Conservation (phyloP, 441 rosid genomes). For the Corymbia calophylla region DNA sequence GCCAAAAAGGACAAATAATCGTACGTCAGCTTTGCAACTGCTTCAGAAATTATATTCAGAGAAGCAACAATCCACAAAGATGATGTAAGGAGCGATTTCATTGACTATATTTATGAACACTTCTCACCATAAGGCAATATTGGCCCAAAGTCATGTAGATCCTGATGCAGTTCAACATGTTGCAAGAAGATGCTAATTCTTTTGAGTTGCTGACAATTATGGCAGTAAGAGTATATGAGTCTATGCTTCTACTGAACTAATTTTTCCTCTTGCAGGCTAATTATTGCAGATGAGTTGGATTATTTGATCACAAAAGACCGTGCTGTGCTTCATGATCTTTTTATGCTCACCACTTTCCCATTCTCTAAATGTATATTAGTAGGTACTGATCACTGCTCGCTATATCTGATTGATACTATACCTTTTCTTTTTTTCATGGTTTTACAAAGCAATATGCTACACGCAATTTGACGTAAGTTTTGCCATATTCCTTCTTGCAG, state of each 20-base stretch:
- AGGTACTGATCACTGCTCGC: not conserved
- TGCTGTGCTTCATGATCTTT: constrained; percentile 85
- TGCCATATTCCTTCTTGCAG: constrained; percentile 24
- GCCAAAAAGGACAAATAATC: constrained; percentile 25
- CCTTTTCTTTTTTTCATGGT: not conserved
- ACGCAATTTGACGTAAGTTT: not conserved
- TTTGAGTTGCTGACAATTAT: not conserved
- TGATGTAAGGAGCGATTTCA: constrained; percentile 51
- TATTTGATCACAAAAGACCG: constrained; percentile 80
- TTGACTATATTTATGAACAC: not conserved
- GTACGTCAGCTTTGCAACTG: constrained; percentile 45
- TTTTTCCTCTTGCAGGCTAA: constrained; percentile 35
- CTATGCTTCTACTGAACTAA: not conserved
- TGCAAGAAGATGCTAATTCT: not conserved
- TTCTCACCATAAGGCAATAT: not conserved
- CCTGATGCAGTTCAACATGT: not conserved
- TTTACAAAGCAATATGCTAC: not conserved
- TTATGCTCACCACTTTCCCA: constrained; percentile 83
- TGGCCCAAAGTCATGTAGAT: not conserved
- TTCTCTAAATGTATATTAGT: constrained; percentile 60
- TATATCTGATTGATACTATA: not conserved
- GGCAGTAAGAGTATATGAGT: not conserved
- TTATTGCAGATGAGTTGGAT: constrained; percentile 87
- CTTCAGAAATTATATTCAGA: constrained; percentile 61
- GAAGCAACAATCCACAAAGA: constrained; percentile 41